phyloP scores from a whole-genome alignment of 345 rosid genomes.

The Rhodamnia argentea region DNA sequence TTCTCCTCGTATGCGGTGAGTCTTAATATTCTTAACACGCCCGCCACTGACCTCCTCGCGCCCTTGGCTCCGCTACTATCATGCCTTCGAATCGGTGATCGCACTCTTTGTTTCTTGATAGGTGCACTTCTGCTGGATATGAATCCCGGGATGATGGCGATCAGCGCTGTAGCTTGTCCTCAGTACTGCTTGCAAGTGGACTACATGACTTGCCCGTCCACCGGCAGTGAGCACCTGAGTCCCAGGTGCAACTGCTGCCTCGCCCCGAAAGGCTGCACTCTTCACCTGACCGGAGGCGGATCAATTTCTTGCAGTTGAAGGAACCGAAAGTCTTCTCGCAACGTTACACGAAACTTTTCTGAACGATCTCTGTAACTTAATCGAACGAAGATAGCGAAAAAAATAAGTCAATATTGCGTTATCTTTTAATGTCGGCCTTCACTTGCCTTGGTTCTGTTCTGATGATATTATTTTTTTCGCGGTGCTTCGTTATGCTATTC shows the following conservation, averaged over 20 bases:
- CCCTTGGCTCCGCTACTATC: no score
- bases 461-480: not conserved
- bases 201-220: conserved; percentile 36
- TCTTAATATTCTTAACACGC: not conserved
- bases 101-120: not conserved
- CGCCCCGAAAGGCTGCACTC: conserved; percentile 41
- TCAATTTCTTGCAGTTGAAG: conserved; percentile 5
- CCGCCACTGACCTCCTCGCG: no score
- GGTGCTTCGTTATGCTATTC: not conserved
- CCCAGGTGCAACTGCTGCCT: conserved; percentile 43
- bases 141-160: not conserved
- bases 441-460: not conserved
- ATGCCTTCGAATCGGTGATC: no score
- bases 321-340: not conserved
- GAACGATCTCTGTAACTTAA: not conserved
- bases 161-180: not conserved
- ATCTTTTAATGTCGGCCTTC: not conserved
- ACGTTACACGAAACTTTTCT: not conserved
- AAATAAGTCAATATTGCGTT: not conserved
- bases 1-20: not conserved
- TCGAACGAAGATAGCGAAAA: not conserved
- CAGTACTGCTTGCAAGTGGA: conserved; percentile 29
- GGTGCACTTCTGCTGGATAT: not conserved
- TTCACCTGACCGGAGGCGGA: conserved; percentile 29
- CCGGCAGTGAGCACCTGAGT: conserved; percentile 22